phyloP scores from a whole-genome alignment of 306 rosid species.

The Sesbania bispinosa region DNA sequence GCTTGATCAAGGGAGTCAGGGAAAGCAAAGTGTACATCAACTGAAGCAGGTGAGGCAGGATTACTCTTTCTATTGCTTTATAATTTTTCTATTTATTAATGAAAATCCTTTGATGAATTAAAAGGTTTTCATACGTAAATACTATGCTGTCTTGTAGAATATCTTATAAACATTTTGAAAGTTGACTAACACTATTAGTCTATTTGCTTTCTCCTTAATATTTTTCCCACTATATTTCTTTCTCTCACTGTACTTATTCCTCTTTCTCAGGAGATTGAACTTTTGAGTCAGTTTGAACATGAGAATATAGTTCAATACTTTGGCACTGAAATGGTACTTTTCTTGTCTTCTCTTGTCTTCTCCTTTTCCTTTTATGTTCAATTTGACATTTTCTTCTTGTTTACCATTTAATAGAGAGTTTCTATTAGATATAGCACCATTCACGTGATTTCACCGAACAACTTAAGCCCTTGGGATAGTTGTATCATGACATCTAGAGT shows the following conservation, averaged over 20 bases:
- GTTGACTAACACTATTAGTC: conserved; percentile 4
- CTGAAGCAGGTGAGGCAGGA: conserved; percentile 71
- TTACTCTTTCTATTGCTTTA: conserved; percentile 22
- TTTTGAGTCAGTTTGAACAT: conserved; percentile 88
- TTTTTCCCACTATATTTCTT: conserved; percentile 1
- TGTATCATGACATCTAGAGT: not conserved
- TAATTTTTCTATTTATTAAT: not conserved
- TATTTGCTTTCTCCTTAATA: conserved; percentile 10
- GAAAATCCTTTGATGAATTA: not conserved
- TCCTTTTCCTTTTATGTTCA: conserved; percentile 2
- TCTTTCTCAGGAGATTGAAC: conserved; percentile 78
- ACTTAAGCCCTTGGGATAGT: not conserved
- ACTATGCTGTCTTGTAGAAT: not conserved
- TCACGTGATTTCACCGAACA: not conserved
- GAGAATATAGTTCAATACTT: conserved; percentile 88
- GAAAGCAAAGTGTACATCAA: conserved; percentile 76
- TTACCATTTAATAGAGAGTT: not conserved
- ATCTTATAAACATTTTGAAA: too few relatives aligned
- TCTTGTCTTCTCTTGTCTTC: conserved; percentile 7
- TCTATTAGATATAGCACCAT: not conserved
- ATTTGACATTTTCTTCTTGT: conserved; percentile 13
- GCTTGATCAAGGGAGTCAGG: conserved; percentile 82
- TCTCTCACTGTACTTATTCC: not conserved
- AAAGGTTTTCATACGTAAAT: not conserved
- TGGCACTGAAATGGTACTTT: conserved; percentile 77